These are phyloP conservation scores for Globisporangium middletonii DNA, from an alignment of 352 stramenopile genomes.

Conservation along the genomic window DNA sequence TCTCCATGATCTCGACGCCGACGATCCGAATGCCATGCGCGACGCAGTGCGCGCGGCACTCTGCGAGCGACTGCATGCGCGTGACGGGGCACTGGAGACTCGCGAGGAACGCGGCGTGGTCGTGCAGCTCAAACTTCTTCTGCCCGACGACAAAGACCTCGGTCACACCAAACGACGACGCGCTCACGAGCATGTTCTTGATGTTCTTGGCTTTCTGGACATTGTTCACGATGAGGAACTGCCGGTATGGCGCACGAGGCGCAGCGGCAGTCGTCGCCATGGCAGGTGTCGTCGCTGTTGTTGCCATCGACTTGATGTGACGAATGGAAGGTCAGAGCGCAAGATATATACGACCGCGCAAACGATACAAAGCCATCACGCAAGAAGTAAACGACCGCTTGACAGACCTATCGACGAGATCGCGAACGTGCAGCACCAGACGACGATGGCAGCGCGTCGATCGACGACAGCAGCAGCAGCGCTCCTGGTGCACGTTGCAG, in stretches of 20 bases:
- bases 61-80: constrained; percentile 72
- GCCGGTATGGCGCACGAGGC: constrained; percentile 2
- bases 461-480: neutral
- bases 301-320: neutral
- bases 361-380: neutral
- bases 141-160: constrained; percentile 88
- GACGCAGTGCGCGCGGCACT: constrained; percentile 66
- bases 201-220: constrained; percentile 91
- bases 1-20: constrained; percentile 92
- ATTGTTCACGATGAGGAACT: constrained; percentile 91
- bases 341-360: neutral
- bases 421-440: neutral
- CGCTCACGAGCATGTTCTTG: constrained; percentile 79
- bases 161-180: constrained; percentile 73
- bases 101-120: constrained; percentile 39
- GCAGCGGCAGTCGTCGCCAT: neutral
- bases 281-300: neutral
- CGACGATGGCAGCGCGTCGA: neutral
- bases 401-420: neutral
- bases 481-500: neutral
- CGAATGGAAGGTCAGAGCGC: neutral
- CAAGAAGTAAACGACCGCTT: neutral
- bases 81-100: constrained; percentile 48
- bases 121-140: constrained; percentile 66
- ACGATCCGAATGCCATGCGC: constrained; percentile 74